These are phyloP conservation scores for Guillardia theta DNA, from an alignment of 78 protist species.

Conservation along the genomic window DNA sequence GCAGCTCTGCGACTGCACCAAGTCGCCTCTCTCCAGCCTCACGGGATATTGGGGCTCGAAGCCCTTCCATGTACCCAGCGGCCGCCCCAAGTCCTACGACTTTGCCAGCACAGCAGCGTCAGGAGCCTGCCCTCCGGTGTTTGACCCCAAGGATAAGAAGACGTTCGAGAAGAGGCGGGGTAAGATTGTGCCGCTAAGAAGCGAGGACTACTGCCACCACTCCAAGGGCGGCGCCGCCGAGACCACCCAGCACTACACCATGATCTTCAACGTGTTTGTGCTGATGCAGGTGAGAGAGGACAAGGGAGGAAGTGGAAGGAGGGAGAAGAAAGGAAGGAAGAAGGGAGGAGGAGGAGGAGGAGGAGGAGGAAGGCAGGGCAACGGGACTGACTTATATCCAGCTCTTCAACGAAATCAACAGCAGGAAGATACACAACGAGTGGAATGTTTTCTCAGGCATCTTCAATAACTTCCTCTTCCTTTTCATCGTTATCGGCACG, in stretches of 20 bases:
- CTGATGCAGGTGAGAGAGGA: not conserved
- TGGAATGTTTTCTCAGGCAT: conserved; percentile 26
- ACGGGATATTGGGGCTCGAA: not conserved
- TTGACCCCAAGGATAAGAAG: not conserved
- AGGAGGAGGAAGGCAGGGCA: no score
- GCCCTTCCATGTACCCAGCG: not conserved
- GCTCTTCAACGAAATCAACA: conserved; percentile 44
- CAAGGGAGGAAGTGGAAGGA: no score
- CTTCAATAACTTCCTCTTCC: not conserved
- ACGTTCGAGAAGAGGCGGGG: not conserved
- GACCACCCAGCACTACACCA: conserved; percentile 47
- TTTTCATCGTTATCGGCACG: conserved; percentile 10
- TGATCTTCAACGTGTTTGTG: conserved; percentile 52
- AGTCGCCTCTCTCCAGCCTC: not conserved
- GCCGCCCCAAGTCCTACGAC: not conserved
- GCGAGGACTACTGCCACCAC: not conserved
- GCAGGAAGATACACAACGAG: conserved; percentile 34
- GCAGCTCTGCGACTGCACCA: not conserved
- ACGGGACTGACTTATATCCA: no score
- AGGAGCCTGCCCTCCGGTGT: not conserved
- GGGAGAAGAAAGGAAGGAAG: no score
- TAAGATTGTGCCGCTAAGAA: not conserved
- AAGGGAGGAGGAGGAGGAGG: no score
- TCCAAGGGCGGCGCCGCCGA: not conserved
- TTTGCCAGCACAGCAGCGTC: not conserved